Base-by-base conservation (phyloP, 768 basidiomycete genomes). In the Auriscalpium microsporum region DNA sequence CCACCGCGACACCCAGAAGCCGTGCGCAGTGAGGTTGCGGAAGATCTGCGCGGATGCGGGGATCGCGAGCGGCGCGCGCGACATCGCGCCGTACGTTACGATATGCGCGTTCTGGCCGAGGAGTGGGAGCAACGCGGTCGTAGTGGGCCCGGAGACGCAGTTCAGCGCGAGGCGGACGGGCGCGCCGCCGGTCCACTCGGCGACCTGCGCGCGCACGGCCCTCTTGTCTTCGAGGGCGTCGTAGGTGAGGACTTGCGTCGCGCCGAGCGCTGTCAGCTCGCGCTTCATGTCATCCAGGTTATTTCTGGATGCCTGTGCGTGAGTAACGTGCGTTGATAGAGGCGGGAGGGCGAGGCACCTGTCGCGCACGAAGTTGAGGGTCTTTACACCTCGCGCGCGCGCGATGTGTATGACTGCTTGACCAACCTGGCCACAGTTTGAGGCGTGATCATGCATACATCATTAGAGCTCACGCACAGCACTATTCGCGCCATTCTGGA, bases 71-170 rank as follows among this genome's bases (percentile, higher is more conserved):
- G 91, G 89, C 52, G 85, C 77, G 65, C 87, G 91, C 1, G 91
- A 87, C 91, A 94, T 94, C 6, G 87, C 90, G 33, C 92, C 92
- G 53, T 94, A 94, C 0, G 92, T 90, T 8, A 93, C 84, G 11
- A 93, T 75, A 59, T 87, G 86, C 3, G 85, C 82, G 60, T 86
- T 72, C 45, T 74, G 69, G 23, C 84, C 85, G 0, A 94, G 73
- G 8, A 87, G 71, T 50, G 81, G 77, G 1, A 79, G 75, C 88
- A 93, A 90, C 8, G 73, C 62, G 0, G 80, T 80, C 0, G 89
- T 90, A 45, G 82, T 75, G 50, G 76, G 76, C 0, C 92, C 90
- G 33, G 88, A 69, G 8, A 83, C 75, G 58, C 82, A 82, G 60
- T 83, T 83, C 21, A 84, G 70, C 7, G 73, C 76, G 4, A 84